phyloP scores from a whole-genome alignment of 106 monocot species.

The Chionographis japonica region DNA sequence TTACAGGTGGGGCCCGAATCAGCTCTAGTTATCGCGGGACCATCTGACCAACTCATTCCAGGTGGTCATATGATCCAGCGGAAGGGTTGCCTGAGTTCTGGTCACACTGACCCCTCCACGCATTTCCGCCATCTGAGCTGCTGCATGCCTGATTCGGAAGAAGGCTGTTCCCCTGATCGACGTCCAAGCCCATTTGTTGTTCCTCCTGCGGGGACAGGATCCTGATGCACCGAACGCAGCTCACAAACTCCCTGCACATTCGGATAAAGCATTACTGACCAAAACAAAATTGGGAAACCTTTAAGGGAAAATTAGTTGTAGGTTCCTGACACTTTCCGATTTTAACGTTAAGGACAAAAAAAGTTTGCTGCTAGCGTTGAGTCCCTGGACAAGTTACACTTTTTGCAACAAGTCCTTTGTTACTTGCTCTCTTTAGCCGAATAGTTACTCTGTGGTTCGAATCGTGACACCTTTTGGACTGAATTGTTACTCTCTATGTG shows the following conservation, averaged over 20 bases:
- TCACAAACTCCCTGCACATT: slow-evolving; percentile 76
- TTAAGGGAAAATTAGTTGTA: not conserved
- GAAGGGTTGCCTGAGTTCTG: slow-evolving; percentile 56
- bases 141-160: slow-evolving; percentile 65
- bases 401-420: no score
- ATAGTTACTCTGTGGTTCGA: no score
- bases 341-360: no score
- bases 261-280: not conserved
- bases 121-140: slow-evolving; percentile 74
- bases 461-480: no score
- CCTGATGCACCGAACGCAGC: slow-evolving; percentile 55
- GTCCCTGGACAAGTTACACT: no score
- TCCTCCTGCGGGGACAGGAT: slow-evolving; percentile 81
- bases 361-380: no score
- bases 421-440: no score
- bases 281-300: not conserved
- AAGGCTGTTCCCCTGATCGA: slow-evolving; percentile 44
- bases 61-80: slow-evolving; percentile 48
- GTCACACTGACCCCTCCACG: slow-evolving; percentile 56
- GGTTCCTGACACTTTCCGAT: no score
- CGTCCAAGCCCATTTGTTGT: slow-evolving; percentile 80
- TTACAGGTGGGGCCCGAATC: no score
- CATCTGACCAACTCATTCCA: slow-evolving; percentile 28
- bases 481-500: no score
- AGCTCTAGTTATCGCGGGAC: not conserved